Base-by-base conservation (phyloP, 495 filamentous ascomycete genomes). In the Aspergillus leporis region DNA sequence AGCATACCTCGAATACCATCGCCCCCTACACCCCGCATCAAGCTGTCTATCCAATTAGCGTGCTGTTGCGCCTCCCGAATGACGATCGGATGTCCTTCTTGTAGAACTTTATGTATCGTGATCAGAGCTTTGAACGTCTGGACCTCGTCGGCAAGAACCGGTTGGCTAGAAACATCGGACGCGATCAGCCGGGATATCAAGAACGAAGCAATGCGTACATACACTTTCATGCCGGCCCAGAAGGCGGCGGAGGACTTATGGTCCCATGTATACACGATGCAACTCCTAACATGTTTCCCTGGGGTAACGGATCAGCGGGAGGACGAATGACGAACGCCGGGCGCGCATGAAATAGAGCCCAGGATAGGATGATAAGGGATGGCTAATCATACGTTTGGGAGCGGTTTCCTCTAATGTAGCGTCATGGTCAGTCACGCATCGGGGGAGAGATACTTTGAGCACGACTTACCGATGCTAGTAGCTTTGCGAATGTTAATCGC, bases 211-310 rank as follows among this genome's bases (percentile, higher is more conserved):
- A 12, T 13, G 4, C 32, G 19, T 18, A 73, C 89, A 59, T 81
- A 94, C 88, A 98, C 94, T 86, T 98, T 98, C 87, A 98, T 95
- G 70, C 91, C 92, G 49, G 90, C 86, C 94, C 94, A 98, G 78
- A 98, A 98, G 66, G 92, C 91, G 65, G 86, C 81, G 43, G 93
- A 97, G 61, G 90, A 95, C 78, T 97, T 97, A 81, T 98, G 92
- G 78, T 98, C 94, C 94, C 94, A 98, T 56, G 94, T 98, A 72
- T 98, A 98, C 45, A 98, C 93, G 71, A 98, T 98, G 70, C 91
- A 96, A 68, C 89, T 92, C 59, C 94, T 89, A 59, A 98, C 94
- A 92, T 98, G 94, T 76, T 98, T 98, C 62, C 87, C 86, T 88
- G 61, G n/a, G 9, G 21, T 12, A 32, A 19, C 22, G 45, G 28